Percentiles rank a stretch among this genome's conserved stretches.
Conservation (phyloP, 495 filamentous ascomycete species). For the Extremus antarcticus region DNA sequence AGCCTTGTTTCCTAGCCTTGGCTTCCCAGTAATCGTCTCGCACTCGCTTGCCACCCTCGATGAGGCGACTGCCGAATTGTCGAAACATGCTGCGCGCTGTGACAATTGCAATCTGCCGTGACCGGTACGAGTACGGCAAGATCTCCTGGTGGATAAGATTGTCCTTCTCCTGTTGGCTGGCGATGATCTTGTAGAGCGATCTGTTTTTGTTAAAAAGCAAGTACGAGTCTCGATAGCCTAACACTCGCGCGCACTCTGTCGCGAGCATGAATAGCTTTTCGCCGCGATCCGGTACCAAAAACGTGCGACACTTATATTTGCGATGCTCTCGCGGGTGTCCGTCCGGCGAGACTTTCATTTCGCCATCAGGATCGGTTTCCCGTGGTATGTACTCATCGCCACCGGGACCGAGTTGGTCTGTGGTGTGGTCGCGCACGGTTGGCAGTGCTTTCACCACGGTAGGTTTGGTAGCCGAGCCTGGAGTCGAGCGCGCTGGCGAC, state of each 20-base stretch:
- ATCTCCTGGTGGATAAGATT: conserved; percentile 92
- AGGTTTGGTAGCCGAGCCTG: conserved; percentile 58
- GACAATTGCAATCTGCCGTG: conserved; percentile 95
- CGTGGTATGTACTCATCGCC: conserved; percentile 95
- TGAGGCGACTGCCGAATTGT: conserved; percentile 94
- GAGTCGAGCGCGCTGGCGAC: conserved; percentile 72
- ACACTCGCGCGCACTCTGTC: conserved; percentile 89
- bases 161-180: conserved; percentile 90
- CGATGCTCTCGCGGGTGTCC: conserved; percentile 72
- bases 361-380: conserved; percentile 84
- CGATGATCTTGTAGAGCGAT: conserved; percentile 96
- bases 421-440: conserved; percentile 93
- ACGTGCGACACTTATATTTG: conserved; percentile 88
- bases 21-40: conserved; percentile 98
- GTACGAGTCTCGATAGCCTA: conserved; percentile 95
- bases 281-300: conserved; percentile 78
- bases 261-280: conserved; percentile 98
- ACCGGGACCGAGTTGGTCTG: conserved; percentile 82
- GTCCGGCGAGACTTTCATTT: conserved; percentile 80
- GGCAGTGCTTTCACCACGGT: conserved; percentile 84
- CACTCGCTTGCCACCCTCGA: conserved; percentile 78
- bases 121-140: conserved; percentile 93
- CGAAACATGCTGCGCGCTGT: conserved; percentile 99
- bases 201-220: conserved; percentile 98
- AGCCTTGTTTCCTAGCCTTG: conserved; percentile 94